Percentiles rank a stretch among this genome's conserved stretches.
These are phyloP conservation scores for Pichia heedii DNA, from an alignment of 805 yeast species.

Conservation along the genomic window DNA sequence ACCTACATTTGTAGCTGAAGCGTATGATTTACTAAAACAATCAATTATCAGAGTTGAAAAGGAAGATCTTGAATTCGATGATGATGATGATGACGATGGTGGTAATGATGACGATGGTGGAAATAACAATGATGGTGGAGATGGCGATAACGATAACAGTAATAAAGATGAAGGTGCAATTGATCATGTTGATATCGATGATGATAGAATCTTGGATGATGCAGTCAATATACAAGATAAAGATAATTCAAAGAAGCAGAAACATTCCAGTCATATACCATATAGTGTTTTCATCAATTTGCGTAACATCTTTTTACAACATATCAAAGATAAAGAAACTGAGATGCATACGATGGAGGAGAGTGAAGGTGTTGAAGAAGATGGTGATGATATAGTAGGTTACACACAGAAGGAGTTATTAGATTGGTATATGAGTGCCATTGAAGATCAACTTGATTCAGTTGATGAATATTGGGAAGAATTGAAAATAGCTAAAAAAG, in stretches of 20 bases:
- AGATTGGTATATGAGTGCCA: conserved; percentile 72
- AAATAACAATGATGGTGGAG: conserved; percentile 22
- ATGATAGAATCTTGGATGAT: conserved; percentile 6
- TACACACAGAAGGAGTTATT: conserved; percentile 58
- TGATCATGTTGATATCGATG: conserved; percentile 4
- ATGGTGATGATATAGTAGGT: conserved; percentile 40
- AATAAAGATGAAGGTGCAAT: not conserved
- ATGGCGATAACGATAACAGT: conserved; percentile 9
- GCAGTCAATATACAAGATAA: not conserved
- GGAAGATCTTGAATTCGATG: conserved; percentile 83
- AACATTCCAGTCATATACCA: conserved; percentile 38
- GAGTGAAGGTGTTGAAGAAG: conserved; percentile 22
- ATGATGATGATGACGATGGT: conserved; percentile 34
- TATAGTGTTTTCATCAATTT: conserved; percentile 82
- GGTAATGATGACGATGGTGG: conserved; percentile 27
- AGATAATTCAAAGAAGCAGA: conserved; percentile 25
- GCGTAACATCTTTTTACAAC: conserved; percentile 68
- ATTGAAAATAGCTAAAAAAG: conserved; percentile 64
- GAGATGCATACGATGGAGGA: conserved; percentile 47
- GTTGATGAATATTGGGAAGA: conserved; percentile 68
- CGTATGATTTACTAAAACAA: conserved; percentile 80
- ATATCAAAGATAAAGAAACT: conserved; percentile 27
- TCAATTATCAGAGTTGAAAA: conserved; percentile 90
- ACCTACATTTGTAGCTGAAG: conserved; percentile 83
- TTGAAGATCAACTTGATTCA: conserved; percentile 59